phyloP scores from a whole-genome alignment of 352 stramenopile species.

The Halophytophthora polymorphica region DNA sequence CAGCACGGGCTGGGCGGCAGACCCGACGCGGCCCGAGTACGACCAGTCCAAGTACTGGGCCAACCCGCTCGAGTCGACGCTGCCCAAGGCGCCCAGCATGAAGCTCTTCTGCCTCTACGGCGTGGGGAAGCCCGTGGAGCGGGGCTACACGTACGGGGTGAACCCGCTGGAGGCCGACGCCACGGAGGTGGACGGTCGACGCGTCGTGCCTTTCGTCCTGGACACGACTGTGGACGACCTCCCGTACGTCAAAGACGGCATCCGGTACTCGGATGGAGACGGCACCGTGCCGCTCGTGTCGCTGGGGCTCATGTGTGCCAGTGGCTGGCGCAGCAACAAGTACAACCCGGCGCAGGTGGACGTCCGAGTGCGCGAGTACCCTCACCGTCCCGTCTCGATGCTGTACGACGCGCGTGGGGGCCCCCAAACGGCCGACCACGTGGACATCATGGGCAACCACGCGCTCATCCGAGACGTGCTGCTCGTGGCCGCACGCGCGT shows the following conservation, averaged over 20 bases:
- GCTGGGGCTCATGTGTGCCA: slow-evolving; percentile 93
- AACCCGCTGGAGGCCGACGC: slow-evolving; percentile 44
- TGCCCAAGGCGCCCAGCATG: slow-evolving; percentile 90
- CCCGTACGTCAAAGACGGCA: slow-evolving; percentile 74
- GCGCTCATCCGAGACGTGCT: slow-evolving; percentile 83
- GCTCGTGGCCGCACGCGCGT: slow-evolving; percentile 50
- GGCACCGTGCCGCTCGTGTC: slow-evolving; percentile 91
- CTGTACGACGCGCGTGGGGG: slow-evolving; percentile 69
- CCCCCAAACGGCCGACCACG: slow-evolving; percentile 87
- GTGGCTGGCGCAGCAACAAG: slow-evolving; percentile 71
- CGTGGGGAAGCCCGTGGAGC: slow-evolving; percentile 86
- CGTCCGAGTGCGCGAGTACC: slow-evolving; percentile 80
- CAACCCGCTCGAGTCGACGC: slow-evolving; percentile 81
- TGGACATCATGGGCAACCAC: slow-evolving; percentile 95
- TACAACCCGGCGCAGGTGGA: slow-evolving; percentile 89
- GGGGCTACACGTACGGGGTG: slow-evolving; percentile 70
- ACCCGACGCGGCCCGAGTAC: slow-evolving; percentile 48
- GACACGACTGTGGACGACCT: slow-evolving; percentile 57
- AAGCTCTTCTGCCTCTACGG: slow-evolving; percentile 96
- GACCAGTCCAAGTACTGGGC: slow-evolving; percentile 76
- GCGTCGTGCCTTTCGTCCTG: slow-evolving; percentile 62
- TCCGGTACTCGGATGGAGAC: slow-evolving; percentile 90
- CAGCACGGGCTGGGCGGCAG: slow-evolving; percentile 40
- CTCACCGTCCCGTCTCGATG: slow-evolving; percentile 73
- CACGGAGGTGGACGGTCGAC: slow-evolving; percentile 27